phyloP scores from a whole-genome alignment of 371 early-diverging fungal genomes.

The Lichtheimia ornata region DNA sequence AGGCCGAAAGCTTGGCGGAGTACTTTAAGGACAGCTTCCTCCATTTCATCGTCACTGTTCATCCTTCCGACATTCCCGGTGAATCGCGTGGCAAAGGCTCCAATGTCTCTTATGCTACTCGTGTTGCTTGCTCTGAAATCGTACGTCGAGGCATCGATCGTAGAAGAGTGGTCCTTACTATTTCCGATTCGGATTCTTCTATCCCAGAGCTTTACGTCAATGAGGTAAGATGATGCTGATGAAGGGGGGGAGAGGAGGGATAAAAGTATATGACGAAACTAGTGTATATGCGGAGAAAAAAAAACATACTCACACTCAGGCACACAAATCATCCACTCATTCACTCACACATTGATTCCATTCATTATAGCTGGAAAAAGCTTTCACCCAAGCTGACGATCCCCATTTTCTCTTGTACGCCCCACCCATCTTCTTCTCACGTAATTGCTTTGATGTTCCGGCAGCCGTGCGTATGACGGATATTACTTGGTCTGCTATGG shows the following conservation, averaged over 20 bases:
- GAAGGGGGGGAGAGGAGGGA: background rate
- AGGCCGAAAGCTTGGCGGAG: conserved; percentile 61
- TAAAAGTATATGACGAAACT: no score
- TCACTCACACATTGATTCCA: background rate
- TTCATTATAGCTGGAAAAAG: conserved; percentile 31
- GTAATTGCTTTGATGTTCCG: conserved; percentile 74
- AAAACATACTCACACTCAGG: background rate
- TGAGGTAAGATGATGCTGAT: conserved; percentile 21
- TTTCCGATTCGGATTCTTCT: conserved; percentile 47
- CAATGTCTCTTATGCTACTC: conserved; percentile 77
- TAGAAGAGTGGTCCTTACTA: conserved; percentile 61
- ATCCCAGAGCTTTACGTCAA: conserved; percentile 46
- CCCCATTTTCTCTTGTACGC: conserved; percentile 61
- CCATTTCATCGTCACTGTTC: conserved; percentile 63
- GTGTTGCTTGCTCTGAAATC: conserved; percentile 35
- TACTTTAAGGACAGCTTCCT: conserved; percentile 52
- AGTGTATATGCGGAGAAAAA: background rate
- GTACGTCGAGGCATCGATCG: conserved; percentile 31
- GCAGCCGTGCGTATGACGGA: conserved; percentile 77
- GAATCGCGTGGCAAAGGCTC: conserved; percentile 79
- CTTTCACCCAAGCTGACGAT: conserved; percentile 39
- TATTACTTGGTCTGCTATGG: conserved; percentile 78
- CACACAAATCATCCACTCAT: background rate
- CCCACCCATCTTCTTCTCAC: conserved; percentile 78
- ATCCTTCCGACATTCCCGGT: conserved; percentile 73